Conservation (phyloP, 2,329 filamentous ascomycete genomes). For the Colletotrichum incanum region DNA sequence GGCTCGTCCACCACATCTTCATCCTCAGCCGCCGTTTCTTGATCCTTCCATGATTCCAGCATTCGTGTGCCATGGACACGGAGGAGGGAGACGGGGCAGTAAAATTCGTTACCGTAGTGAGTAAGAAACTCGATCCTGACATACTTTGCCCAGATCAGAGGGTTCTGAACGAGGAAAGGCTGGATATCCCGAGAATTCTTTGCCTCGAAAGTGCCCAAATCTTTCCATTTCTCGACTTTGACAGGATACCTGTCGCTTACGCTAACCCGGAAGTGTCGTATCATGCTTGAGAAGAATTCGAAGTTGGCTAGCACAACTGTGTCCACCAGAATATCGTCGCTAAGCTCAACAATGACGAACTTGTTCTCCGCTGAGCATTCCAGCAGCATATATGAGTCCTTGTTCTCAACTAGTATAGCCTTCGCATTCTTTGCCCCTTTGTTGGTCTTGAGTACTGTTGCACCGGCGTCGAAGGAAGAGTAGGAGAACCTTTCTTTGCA, state of each 20-base stretch:
- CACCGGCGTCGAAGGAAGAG: conserved; percentile 96
- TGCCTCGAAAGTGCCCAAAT: conserved; percentile 90
- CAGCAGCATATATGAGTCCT: conserved; percentile 98
- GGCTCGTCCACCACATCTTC: conserved; percentile 68
- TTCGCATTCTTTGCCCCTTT: conserved; percentile 89
- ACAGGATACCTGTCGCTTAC: conserved; percentile 96
- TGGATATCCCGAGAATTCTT: conserved; percentile 95
- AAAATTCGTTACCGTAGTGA: conserved; percentile 97
- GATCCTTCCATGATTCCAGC: conserved; percentile 92
- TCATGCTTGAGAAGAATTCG: conserved; percentile 98
- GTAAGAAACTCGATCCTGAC: conserved; percentile 91
- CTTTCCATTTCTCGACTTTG: conserved; percentile 92
- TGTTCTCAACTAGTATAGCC: conserved; percentile 93
- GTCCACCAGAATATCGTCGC: conserved; percentile 88
- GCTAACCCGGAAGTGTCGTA: conserved; percentile 90
- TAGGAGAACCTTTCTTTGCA: conserved; percentile 99
- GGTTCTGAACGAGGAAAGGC: conserved; percentile 93
- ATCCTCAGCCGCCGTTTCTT: conserved; percentile 75
- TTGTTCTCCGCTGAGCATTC: conserved; percentile 91
- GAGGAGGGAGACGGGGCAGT: conserved; percentile 92
- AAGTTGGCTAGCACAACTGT: conserved; percentile 98
- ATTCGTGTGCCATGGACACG: conserved; percentile 96
- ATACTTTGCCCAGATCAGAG: conserved; percentile 96
- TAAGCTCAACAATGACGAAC: conserved; percentile 94
- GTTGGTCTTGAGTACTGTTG: conserved; percentile 93